Conservation (phyloP, 139 green algal genomes). For the Pleodorina starrii region DNA sequence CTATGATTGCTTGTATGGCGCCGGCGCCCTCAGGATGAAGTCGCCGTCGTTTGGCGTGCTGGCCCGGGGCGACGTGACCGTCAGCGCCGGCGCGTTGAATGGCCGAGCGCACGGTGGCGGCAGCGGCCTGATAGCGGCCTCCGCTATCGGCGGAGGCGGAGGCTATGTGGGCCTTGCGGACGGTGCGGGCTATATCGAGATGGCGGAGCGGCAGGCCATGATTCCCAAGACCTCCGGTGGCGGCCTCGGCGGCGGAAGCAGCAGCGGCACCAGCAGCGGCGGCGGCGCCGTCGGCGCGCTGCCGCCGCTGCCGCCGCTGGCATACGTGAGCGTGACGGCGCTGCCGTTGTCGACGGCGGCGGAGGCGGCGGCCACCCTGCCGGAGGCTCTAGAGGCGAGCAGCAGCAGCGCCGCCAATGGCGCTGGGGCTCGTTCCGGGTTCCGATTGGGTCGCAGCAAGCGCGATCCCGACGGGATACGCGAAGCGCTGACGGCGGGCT, state of each 20-base stretch:
- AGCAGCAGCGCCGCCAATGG: neutral
- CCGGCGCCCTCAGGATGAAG: conserved; percentile 1
- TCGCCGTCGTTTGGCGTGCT: conserved; percentile 10
- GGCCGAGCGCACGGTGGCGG: neutral
- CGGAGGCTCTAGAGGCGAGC: neutral
- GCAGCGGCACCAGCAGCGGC: neutral
- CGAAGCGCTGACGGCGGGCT: conserved; percentile 8
- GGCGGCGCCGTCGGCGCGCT: neutral
- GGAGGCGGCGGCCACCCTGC: too few species aligned
- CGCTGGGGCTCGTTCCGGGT: neutral
- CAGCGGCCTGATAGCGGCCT: neutral
- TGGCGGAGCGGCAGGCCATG: conserved; percentile 28
- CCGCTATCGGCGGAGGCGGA: neutral
- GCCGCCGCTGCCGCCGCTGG: neutral
- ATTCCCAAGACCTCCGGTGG: conserved; percentile 1
- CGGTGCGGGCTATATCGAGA: neutral
- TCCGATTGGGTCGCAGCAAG: neutral
- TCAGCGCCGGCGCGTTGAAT: neutral
- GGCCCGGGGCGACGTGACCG: neutral
- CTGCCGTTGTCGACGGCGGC: conserved; percentile 1
- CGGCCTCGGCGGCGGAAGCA: neutral
- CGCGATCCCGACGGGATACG: conserved; percentile 14
- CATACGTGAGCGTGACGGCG: neutral
- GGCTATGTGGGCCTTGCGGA: conserved; percentile 9
- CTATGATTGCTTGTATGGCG: too few species aligned